Evolutionary conservation across 202 grass and related monocot genomes (phyloP), one percentile per base, ranked within the genome.

Genomic region (Carex sylvatica): DNA sequence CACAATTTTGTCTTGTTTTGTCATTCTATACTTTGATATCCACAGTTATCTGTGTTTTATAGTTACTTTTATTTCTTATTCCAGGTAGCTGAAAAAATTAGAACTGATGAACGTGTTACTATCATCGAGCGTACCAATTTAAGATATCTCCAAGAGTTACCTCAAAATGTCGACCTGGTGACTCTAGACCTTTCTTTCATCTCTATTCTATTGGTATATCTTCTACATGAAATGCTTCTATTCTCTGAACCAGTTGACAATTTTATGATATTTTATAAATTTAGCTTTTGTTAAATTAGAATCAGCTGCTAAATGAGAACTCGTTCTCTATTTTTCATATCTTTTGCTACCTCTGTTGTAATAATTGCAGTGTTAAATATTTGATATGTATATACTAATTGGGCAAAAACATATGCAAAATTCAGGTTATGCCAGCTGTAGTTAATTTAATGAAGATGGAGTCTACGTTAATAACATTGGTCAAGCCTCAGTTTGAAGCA

Each of bases 401-500:
- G 6, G 30, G 33, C 83, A 49, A 49, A 49, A 46, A 49, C 12
- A 49, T 83, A n/a, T 78, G 9, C 78, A 65, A 74, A 85, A 77
- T 86, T 18, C 84, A 98, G 95, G 95, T 92, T 68, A 98, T 98
- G 95, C 95, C 92, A 84, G 91, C 91, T 79, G 92, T 95, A 59
- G 66, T 98, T 23, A 91, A 95, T 88, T 84, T 98, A 88, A 98
- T 98, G 95, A 93, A 98, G 80, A 35, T 18, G 6, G 89, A 95
- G 40, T 98, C 92, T 30, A 95, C 54, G 54, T 79, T 98, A 87
- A 79, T 98, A 84, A 93, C 92, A 59, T 90, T 98, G 80, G 84
- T 98, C 67, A 98, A 98, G 65, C 95, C 95, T 85, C 95, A 98
- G n/a, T 98, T 98, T 44, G 95, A 98, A 86, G 92, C 95, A 56